Percentiles rank a stretch among this genome's conserved stretches.
These are phyloP conservation scores for Pholiota microspora DNA, from an alignment of 768 basidiomycete genomes.

Conservation along the genomic window DNA sequence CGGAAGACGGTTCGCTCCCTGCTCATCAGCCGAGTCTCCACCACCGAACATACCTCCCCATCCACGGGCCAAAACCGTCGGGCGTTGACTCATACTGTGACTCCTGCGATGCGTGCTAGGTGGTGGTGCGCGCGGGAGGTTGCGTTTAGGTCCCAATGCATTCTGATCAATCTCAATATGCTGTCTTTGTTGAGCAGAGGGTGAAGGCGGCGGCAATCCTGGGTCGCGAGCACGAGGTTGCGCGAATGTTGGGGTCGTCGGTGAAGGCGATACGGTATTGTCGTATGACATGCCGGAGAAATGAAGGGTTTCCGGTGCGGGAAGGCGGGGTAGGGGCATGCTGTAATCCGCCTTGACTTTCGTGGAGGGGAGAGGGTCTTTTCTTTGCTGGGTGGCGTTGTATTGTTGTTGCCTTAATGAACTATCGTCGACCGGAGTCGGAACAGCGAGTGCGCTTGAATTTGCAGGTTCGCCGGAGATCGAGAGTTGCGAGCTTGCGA, in stretches of 20 bases:
- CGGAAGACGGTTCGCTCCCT: conserved; percentile 29
- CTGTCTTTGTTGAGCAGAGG: conserved; percentile 26
- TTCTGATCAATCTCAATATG: conserved; percentile 32
- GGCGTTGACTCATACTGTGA: conserved; percentile 81
- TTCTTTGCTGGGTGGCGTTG: conserved; percentile 23
- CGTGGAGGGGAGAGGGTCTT: conserved; percentile 24
- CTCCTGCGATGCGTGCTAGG: conserved; percentile 79
- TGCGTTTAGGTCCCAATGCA: conserved; percentile 22
- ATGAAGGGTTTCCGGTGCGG: conserved; percentile 79
- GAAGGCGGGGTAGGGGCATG: conserved; percentile 79
- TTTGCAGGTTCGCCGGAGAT: conserved; percentile 31
- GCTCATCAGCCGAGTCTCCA: conserved; percentile 35
- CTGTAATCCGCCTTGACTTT: conserved; percentile 64
- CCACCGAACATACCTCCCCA: conserved; percentile 64
- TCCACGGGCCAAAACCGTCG: conserved; percentile 46
- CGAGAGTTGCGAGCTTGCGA: conserved; percentile 88
- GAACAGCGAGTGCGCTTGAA: conserved; percentile 14
- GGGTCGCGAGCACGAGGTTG: conserved; percentile 69
- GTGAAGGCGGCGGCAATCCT: conserved; percentile 47
- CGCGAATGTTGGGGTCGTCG: conserved; percentile 57
- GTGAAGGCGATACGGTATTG: conserved; percentile 50
- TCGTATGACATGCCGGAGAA: conserved; percentile 85
- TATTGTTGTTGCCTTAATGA: conserved; percentile 19
- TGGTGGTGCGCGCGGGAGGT: conserved; percentile 65
- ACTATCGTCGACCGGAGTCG: conserved; percentile 24